Base-by-base conservation (phyloP, 2,329 filamentous ascomycete genomes). In the Leptosphaerulina australis region DNA sequence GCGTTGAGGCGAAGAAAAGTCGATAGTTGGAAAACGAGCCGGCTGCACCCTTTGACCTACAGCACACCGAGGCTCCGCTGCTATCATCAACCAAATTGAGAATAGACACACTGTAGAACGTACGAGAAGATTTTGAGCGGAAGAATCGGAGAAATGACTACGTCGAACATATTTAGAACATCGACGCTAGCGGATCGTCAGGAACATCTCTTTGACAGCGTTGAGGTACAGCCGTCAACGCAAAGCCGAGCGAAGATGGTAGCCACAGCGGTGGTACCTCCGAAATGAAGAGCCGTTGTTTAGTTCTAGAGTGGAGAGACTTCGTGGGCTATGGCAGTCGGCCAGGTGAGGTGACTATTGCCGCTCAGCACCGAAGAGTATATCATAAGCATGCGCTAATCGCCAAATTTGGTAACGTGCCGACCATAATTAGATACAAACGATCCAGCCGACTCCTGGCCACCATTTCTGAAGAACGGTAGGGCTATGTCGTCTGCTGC, bases 401-500 rank as follows among this genome's bases (percentile, higher is more conserved):
- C 17, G 25, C 55, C 18, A 7, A 28, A 49, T 43, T 6, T 0
- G 48, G 37, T n/a, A 36, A 55, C 38, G 44, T 30, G 46, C 33
- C n/a, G 12, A 9, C 44, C 59, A 54, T 49, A 53, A 52, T 48
- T 55, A 57, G 62, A 44, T 33, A 37, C 50, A 22, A 33, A 25
- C 22, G 30, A 39, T 18, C 38, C 44, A 40, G 29, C 47, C 44
- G 24, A 22, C 18, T 33, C 21, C 38, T 31, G 15, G 41, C 40
- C 39, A 55, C 25, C 40, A 18, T 11, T 6, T 22, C 24, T 25
- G 30, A 40, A 30, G 5, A 5, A 18, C 30, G 46, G 52, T 63
- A 66, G 63, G 63, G 63, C 61, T 66, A 51, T 55, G 58, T 50
- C 52, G 46, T 39, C 43, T 47, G 46, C 36, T 34, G 37, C 38